Conservation (phyloP, 768 basidiomycete genomes). For the Boletus rex-veris region DNA sequence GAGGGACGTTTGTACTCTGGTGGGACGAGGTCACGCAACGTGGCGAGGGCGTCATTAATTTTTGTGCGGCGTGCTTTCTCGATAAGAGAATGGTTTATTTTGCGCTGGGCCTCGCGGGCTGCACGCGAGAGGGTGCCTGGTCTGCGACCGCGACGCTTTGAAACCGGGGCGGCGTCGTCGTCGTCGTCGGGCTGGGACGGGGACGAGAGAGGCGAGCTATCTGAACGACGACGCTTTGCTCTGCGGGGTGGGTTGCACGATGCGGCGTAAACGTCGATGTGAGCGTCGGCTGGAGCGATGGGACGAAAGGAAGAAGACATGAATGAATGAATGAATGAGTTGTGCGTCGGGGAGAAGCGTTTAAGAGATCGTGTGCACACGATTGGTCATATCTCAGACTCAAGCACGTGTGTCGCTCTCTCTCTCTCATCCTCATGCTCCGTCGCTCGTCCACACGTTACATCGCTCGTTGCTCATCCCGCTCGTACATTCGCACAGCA, state of each 20-base stretch:
- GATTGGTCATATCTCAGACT: no score
- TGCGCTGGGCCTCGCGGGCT: conserved; percentile 82
- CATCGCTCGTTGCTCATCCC: no score
- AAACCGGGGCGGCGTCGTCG: conserved; percentile 28
- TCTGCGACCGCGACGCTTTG: conserved; percentile 68
- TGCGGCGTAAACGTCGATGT: conserved; percentile 35
- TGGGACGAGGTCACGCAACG: conserved; percentile 76
- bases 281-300: conserved; percentile 23
- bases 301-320: conserved; percentile 21
- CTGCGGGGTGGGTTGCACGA: conserved; percentile 45
- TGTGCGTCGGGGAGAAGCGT: neutral
- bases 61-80: conserved; percentile 92
- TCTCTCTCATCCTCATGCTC: neutral
- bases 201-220: conserved; percentile 3
- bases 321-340: neutral
- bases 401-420: neutral
- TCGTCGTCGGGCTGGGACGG: conserved; percentile 27
- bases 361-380: conserved; percentile 24
- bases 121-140: conserved; percentile 69
- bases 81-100: conserved; percentile 92
- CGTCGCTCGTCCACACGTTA: no score
- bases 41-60: conserved; percentile 87
- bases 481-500: conserved; percentile 39
- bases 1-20: conserved; percentile 40
- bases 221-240: conserved; percentile 39